Conservation (phyloP, 106 monocot species). For the Dendrobium nobile region DNA sequence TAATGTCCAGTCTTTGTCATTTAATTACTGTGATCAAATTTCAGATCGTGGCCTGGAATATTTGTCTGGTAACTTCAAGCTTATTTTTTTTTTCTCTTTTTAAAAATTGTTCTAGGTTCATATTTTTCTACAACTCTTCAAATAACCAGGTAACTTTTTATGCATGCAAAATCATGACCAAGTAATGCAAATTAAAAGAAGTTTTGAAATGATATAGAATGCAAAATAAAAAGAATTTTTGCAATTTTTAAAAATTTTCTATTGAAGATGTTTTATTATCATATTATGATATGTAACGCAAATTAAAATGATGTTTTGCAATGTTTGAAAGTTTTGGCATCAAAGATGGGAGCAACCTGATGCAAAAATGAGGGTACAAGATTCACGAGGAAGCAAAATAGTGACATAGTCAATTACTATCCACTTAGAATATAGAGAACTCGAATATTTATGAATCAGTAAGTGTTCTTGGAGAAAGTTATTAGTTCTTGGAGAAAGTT, state of each 20-base stretch:
- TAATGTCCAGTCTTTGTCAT: conserved; percentile 52
- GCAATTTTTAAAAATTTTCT: not conserved
- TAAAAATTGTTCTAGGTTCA: not conserved
- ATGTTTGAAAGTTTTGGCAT: not conserved
- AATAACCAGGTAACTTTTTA: not conserved
- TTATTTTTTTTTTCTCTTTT: not conserved
- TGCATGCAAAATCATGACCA: not conserved
- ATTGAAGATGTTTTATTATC: not conserved
- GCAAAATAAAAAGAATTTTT: not conserved
- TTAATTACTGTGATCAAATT: conserved; percentile 81
- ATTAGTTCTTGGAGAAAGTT: not conserved
- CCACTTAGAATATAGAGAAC: not conserved
- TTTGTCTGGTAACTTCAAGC: conserved; percentile 52
- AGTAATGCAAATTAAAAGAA: not conserved
- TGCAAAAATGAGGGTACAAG: not conserved
- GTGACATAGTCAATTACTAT: not conserved
- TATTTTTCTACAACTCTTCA: not conserved
- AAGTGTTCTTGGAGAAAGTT: not conserved
- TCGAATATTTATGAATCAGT: not conserved
- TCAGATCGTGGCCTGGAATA: conserved; percentile 52
- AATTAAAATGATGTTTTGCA: not conserved
- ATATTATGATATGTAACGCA: not conserved
- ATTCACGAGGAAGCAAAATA: not conserved
- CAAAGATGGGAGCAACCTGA: not conserved
- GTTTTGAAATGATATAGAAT: not conserved